Evolutionary conservation across 2,329 filamentous ascomycete species (phyloP).

Genomic region (Amauroascus niger): DNA sequence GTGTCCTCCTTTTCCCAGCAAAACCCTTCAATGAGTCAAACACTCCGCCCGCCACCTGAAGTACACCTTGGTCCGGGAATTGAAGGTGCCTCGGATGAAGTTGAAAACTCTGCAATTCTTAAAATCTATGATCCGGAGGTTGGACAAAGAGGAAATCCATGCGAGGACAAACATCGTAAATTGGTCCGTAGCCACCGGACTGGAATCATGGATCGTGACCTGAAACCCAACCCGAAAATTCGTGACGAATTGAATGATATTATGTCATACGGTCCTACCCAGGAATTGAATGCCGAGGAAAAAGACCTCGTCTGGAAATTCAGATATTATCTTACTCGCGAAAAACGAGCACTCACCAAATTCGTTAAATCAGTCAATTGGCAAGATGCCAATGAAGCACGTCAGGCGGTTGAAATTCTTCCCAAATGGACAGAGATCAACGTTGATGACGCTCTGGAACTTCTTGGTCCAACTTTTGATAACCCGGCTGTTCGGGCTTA

Average conservation of each 20-base stretch:
- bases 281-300: conserved; percentile 77
- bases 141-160: conserved; percentile 79
- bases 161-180: conserved; percentile 86
- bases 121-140: conserved; percentile 90
- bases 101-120: conserved; percentile 52
- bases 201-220: conserved; percentile 85
- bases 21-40: conserved; percentile 55
- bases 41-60: conserved; percentile 72
- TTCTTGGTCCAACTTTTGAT: conserved; percentile 85
- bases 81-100: conserved; percentile 51
- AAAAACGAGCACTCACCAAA: conserved; percentile 88
- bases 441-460: conserved; percentile 87
- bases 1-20: conserved; percentile 63
- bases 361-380: conserved; percentile 98
- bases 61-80: conserved; percentile 87
- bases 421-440: conserved; percentile 95
- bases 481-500: conserved; percentile 82
- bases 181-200: conserved; percentile 87
- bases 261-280: conserved; percentile 84
- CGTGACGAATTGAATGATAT: conserved; percentile 87
- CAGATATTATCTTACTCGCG: conserved; percentile 81
- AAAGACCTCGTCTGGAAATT: conserved; percentile 98
- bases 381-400: conserved; percentile 73
- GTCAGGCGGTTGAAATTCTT: conserved; percentile 81
- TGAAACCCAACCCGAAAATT: conserved; percentile 93